phyloP scores from a whole-genome alignment of 306 rosid genomes.

The Acacia acuminata region DNA sequence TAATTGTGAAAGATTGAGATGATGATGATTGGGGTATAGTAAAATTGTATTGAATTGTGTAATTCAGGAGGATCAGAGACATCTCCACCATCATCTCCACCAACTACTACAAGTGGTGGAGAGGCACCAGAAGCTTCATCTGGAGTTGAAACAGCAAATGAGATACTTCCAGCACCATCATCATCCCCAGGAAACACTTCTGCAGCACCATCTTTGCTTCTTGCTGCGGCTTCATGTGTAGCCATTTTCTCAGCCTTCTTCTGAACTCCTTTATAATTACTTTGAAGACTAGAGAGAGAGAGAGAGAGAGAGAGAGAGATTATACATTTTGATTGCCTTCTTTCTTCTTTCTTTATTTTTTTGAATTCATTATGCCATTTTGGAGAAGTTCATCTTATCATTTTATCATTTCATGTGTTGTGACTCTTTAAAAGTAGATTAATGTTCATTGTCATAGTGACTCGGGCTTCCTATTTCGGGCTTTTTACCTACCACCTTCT shows the following conservation, averaged over 20 bases:
- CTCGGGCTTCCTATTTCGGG: neutral
- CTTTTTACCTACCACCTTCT: neutral
- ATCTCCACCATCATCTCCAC: constrained; percentile 41
- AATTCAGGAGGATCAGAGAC: constrained; percentile 24
- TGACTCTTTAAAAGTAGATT: constrained; percentile 12
- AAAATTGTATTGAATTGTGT: constrained; percentile 16
- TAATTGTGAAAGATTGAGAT: neutral
- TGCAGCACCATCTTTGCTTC: constrained; percentile 24
- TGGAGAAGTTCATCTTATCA: constrained; percentile 8
- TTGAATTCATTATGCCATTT: constrained; percentile 1
- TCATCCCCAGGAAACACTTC: constrained; percentile 11
- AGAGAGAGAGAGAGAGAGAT: too few relatives aligned
- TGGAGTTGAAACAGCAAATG: neutral
- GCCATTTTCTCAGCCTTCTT: constrained; percentile 21
- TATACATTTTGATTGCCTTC: neutral
- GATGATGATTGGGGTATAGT: neutral
- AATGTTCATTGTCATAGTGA: constrained; percentile 8
- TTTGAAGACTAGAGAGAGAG: neutral
- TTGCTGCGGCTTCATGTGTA: neutral
- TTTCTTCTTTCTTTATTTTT: too few relatives aligned
- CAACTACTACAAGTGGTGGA: neutral
- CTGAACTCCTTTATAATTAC: neutral
- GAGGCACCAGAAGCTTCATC: constrained; percentile 21
- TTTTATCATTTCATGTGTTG: neutral
- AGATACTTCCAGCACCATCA: constrained; percentile 26